Conservation (phyloP, 805 yeast species). For the Candida khao-thaluensis region DNA sequence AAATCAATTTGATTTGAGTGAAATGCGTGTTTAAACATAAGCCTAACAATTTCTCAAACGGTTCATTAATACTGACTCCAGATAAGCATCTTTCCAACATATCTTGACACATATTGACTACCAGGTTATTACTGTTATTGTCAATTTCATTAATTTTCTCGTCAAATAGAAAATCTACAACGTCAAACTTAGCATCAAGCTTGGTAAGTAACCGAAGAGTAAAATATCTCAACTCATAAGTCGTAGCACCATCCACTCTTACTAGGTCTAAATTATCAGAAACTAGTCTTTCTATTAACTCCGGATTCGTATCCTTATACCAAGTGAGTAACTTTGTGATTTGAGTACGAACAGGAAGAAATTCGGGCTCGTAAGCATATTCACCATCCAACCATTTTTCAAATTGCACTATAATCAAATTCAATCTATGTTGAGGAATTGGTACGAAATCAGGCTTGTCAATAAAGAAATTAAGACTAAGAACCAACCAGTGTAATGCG, state of each 20-base stretch:
- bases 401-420: conserved; percentile 57
- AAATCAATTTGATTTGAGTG: conserved; percentile 41
- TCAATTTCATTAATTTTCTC: conserved; percentile 21
- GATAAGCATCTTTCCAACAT: conserved; percentile 30
- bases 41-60: conserved; percentile 30
- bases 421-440: conserved; percentile 62
- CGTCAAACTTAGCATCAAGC: conserved; percentile 17
- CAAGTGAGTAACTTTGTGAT: conserved; percentile 45
- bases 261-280: conserved; percentile 47
- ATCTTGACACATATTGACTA: conserved; percentile 33
- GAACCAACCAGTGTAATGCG: conserved; percentile 48
- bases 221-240: conserved; percentile 44
- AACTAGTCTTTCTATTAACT: conserved; percentile 15
- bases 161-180: conserved; percentile 8
- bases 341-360: conserved; percentile 50
- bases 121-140: conserved; percentile 37
- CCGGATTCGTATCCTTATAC: neutral
- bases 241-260: conserved; percentile 32
- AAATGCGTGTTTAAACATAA: conserved; percentile 23
- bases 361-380: conserved; percentile 55
- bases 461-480: conserved; percentile 44
- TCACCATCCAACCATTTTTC: conserved; percentile 62
- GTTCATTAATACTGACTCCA: conserved; percentile 6
- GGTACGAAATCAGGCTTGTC: conserved; percentile 33
- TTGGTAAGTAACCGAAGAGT: conserved; percentile 31